A percentile compares a stretch with the other conserved stretches of the same genome.
These are phyloP conservation scores for Neurospora sp. DNA, from an alignment of 495 filamentous ascomycete genomes.

Conservation along the genomic window DNA sequence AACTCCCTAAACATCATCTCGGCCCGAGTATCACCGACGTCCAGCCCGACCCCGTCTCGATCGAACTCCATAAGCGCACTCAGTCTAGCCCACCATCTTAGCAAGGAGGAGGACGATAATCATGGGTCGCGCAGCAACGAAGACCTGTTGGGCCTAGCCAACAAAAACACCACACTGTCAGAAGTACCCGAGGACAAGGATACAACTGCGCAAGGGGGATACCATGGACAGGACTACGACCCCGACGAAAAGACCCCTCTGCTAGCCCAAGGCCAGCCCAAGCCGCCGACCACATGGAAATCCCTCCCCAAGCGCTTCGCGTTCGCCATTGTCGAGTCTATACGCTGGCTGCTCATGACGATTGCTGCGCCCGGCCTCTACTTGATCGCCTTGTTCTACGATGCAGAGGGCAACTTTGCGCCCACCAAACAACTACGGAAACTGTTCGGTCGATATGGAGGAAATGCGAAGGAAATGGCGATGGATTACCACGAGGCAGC, in stretches of 20 bases:
- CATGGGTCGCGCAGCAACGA: background rate
- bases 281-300: conserved; percentile 31
- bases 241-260: conserved; percentile 61
- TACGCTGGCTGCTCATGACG: conserved; percentile 68
- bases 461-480: conserved; percentile 25
- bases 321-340: conserved; percentile 47
- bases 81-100: conserved; percentile 26
- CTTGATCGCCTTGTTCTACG: conserved; percentile 67
- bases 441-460: conserved; percentile 39
- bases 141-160: conserved; percentile 15
- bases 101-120: conserved; percentile 30
- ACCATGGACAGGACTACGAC: conserved; percentile 8
- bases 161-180: conserved; percentile 22
- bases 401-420: conserved; percentile 71
- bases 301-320: conserved; percentile 49
- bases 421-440: conserved; percentile 51
- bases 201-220: background rate
- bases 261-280: conserved; percentile 28
- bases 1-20: conserved; percentile 96
- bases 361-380: conserved; percentile 71
- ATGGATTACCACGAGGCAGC: conserved; percentile 28
- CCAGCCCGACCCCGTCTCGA: conserved; percentile 48
- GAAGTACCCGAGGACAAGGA: conserved; percentile 23
- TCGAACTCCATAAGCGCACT: conserved; percentile 55
- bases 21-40: conserved; percentile 57